Evolutionary conservation across 73 alveolate species (phyloP), one percentile per base, ranked within the genome.

Genomic region (Symbiodinium pilosum): DNA sequence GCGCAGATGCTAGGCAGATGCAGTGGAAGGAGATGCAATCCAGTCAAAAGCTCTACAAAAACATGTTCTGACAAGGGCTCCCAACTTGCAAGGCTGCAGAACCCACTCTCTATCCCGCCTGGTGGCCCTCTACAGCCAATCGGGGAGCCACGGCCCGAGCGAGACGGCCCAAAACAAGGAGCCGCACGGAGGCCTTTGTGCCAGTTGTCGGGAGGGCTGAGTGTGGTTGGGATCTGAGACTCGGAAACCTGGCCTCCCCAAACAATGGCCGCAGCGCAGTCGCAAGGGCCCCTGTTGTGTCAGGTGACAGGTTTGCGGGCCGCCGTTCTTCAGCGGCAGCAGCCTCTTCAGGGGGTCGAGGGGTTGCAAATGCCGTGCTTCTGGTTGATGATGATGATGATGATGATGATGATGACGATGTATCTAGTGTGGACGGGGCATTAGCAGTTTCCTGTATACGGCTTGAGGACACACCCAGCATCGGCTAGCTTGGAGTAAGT

Each of bases 181-280:
- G 77, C 38, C 77, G 75, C 32, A 51, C n/a, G 26, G 71, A 54
- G 71, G 71, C 32, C 32, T 21, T 30, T 30, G 16, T 30, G n/a
- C n/a, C n/a, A n/a, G n/a, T n/a, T n/a, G n/a, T n/a, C n/a, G n/a
- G n/a, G n/a, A n/a, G n/a, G n/a, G n/a, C n/a, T n/a, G n/a, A n/a
- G n/a, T n/a, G n/a, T n/a, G n/a, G n/a, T n/a, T n/a, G n/a, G n/a
- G n/a, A n/a, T n/a, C n/a, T n/a, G n/a, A n/a, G n/a, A n/a, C n/a
- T n/a, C n/a, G n/a, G n/a, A n/a, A n/a, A n/a, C n/a, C n/a, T n/a
- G 77, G 77, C 77, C 77, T 64, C 77, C 11, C 77, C 77, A 32
- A 64, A 36, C 32, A 64, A 36, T 26, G 77, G 77, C 77, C 32
- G 77, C 77, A 64, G 32, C 21, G 77, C 11, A 2, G 77, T 26